Evolutionary conservation across 371 early-diverging fungal species (phyloP), one percentile per base, ranked within the genome.

Genomic region (Thermomucor indicae-seudaticae): DNA sequence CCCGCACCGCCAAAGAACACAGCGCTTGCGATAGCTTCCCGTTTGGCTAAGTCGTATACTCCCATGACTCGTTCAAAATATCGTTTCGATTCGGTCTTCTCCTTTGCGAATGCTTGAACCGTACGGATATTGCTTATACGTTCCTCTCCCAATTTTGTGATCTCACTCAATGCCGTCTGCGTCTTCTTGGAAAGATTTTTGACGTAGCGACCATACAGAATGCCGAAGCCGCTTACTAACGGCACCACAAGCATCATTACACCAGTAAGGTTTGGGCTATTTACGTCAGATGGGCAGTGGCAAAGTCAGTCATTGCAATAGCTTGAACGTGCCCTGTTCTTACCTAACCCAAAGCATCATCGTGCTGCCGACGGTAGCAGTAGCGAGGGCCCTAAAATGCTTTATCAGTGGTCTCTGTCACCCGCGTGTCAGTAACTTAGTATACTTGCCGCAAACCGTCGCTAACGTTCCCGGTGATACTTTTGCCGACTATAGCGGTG

Each of bases 241-340:
- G 91, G 91, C 4, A 92, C 81, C 35, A 90, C 81, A 16, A 80
- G 46, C 74, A 90, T 78, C 89, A 91, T 89, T 2, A 84, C 81
- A 6, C 77, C 78, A 12, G 90, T 88, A 29, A 91, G 71, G 37
- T 83, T 77, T 5, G 81, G 77, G 44, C 76, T 75, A 51, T n/a
- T 20, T 1, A 17, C 16, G n/a, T n/a, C n/a, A n/a, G n/a, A n/a
- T n/a, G n/a, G n/a, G n/a, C n/a, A n/a, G n/a, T n/a, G n/a, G n/a
- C n/a, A n/a, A n/a, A n/a, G n/a, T n/a, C n/a, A n/a, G n/a, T n/a
- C n/a, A n/a, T n/a, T n/a, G n/a, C n/a, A n/a, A n/a, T n/a, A n/a
- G n/a, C n/a, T n/a, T n/a, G n/a, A n/a, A n/a, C n/a, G n/a, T n/a
- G n/a, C n/a, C n/a, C 16, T 34, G 6, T 29, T 19, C 23, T 57